Conservation (phyloP, 2,329 filamentous ascomycete species). For the Hirsutella thompsonii region DNA sequence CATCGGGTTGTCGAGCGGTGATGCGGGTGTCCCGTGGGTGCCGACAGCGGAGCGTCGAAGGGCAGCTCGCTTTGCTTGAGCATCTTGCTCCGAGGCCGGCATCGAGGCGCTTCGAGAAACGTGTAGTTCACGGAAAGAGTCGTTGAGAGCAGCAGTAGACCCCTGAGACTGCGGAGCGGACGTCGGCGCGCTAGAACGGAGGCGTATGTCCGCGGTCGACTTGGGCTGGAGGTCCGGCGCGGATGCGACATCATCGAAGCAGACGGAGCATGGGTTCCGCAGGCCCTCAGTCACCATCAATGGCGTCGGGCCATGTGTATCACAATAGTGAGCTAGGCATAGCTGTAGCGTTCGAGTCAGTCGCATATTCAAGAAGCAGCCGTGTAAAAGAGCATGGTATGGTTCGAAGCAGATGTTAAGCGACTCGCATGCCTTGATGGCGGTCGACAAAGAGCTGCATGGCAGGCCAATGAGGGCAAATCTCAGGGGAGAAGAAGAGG, state of each 20-base stretch:
- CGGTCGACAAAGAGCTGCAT: neutral
- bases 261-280: conserved; percentile 45
- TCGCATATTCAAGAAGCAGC: conserved; percentile 14
- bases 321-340: conserved; percentile 59
- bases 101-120: conserved; percentile 30
- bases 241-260: conserved; percentile 30
- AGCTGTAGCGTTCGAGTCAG: conserved; percentile 37
- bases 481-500: neutral
- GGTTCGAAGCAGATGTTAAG: neutral
- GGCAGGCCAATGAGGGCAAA: neutral
- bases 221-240: conserved; percentile 3
- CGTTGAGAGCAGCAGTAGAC: conserved; percentile 26
- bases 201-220: conserved; percentile 18
- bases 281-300: conserved; percentile 58
- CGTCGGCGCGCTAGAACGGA: conserved; percentile 25
- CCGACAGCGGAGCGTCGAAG: conserved; percentile 24
- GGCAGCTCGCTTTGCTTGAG: conserved; percentile 27
- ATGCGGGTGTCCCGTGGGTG: conserved; percentile 17
- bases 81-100: conserved; percentile 31
- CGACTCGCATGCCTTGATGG: neutral
- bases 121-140: conserved; percentile 34
- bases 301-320: conserved; percentile 55
- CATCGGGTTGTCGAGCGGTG: conserved; percentile 43
- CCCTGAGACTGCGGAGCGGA: conserved; percentile 18
- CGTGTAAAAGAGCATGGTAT: neutral